Evolutionary conservation across 2,329 filamentous ascomycete genomes (phyloP).

Genomic region (Didymella glomerata): DNA sequence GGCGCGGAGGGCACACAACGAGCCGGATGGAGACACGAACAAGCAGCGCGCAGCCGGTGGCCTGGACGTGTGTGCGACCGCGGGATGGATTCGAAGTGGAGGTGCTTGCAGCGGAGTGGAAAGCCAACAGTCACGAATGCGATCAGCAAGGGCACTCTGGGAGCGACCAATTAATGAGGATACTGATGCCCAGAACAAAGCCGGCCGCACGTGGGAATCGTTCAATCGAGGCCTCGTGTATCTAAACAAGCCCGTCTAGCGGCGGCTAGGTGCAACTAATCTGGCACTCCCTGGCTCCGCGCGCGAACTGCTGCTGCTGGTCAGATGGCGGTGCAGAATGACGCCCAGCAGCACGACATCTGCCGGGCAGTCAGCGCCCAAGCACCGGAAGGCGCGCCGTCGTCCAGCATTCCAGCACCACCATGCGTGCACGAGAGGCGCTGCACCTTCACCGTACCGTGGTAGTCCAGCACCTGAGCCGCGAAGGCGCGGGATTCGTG

Average conservation of each 20-base stretch:
- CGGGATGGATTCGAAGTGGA: slow-evolving; percentile 35
- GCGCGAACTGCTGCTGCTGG: slow-evolving; percentile 33
- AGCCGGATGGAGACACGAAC: slow-evolving; percentile 31
- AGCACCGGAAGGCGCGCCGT: slow-evolving; percentile 5
- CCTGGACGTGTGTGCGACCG: slow-evolving; percentile 44
- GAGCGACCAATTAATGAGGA: slow-evolving; percentile 42
- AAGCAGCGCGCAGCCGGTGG: slow-evolving; percentile 37
- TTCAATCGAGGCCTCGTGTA: slow-evolving; percentile 52
- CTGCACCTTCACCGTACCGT: slow-evolving; percentile 20
- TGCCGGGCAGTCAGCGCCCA: slow-evolving; percentile 12
- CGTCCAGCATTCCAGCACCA: slow-evolving; percentile 24
- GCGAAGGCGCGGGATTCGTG: slow-evolving; percentile 14
- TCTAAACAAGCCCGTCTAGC: slow-evolving; percentile 46
- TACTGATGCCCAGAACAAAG: slow-evolving; percentile 38
- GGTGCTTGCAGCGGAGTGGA: slow-evolving; percentile 30
- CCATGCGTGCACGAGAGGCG: slow-evolving; percentile 19
- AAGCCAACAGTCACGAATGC: slow-evolving; percentile 28
- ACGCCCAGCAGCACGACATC: slow-evolving; percentile 23
- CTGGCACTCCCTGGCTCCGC: slow-evolving; percentile 37
- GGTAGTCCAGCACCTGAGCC: slow-evolving; percentile 9
- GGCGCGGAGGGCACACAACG: slow-evolving; percentile 33
- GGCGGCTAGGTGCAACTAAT: slow-evolving; percentile 50
- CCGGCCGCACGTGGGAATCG: slow-evolving; percentile 50
- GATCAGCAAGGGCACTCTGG: slow-evolving; percentile 23
- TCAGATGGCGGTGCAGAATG: slow-evolving; percentile 26